These are phyloP conservation scores for Ascochyta viciae-villosae DNA, from an alignment of 2,329 filamentous ascomycete genomes.

Conservation along the genomic window DNA sequence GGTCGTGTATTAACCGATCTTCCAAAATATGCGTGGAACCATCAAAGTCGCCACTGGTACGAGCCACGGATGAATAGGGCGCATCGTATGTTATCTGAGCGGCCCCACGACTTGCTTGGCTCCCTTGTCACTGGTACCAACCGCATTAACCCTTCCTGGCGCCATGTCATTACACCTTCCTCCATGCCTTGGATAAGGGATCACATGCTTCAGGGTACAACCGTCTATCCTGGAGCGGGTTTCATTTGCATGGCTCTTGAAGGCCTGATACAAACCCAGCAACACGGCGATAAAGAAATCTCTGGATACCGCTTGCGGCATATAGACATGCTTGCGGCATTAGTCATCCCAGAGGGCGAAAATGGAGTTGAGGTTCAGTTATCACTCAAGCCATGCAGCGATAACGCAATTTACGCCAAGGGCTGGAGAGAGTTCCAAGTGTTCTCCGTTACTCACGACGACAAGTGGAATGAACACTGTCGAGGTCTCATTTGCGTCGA, in stretches of 20 bases:
- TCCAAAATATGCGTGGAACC: constrained; percentile 46
- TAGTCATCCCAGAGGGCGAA: constrained; percentile 32
- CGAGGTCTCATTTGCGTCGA: constrained; percentile 18
- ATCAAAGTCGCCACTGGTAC: constrained; percentile 39
- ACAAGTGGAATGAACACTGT: constrained; percentile 25
- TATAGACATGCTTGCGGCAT: constrained; percentile 23
- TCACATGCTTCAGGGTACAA: constrained; percentile 22
- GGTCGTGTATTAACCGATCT: constrained; percentile 25
- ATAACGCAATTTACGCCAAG: constrained; percentile 4
- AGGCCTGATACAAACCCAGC: constrained; percentile 3
- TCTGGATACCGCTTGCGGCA: constrained; percentile 28
- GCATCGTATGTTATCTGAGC: constrained; percentile 22
- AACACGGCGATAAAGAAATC: neutral
- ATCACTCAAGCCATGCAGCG: constrained; percentile 21
- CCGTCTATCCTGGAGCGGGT: constrained; percentile 19
- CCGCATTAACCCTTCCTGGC: constrained; percentile 25
- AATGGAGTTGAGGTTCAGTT: constrained; percentile 34
- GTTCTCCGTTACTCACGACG: constrained; percentile 21
- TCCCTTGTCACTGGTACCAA: constrained; percentile 19
- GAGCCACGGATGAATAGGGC: constrained; percentile 28
- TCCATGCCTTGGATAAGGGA: constrained; percentile 22
- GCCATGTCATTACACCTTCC: constrained; percentile 22
- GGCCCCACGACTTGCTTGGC: constrained; percentile 27
- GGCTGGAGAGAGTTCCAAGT: constrained; percentile 26
- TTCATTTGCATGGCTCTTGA: constrained; percentile 16